phyloP scores from a whole-genome alignment of 2,329 filamentous ascomycete species.

The Colletotrichum nymphaeae region DNA sequence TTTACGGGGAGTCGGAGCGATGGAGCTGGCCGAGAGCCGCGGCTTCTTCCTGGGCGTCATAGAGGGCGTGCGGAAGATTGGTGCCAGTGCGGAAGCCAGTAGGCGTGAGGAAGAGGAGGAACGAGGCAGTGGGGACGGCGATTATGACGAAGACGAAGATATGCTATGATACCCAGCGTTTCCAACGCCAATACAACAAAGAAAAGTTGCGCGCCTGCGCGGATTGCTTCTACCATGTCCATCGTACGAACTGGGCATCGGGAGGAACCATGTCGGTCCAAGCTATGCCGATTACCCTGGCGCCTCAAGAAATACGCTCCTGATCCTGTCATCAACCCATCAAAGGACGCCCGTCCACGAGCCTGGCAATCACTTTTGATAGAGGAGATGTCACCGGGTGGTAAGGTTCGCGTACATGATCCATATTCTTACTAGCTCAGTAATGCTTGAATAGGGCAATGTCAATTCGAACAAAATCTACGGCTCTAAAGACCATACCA shows the following conservation, averaged over 20 bases:
- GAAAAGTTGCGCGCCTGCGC: background rate
- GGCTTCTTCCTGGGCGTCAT: constrained; percentile 88
- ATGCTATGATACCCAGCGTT: constrained; percentile 48
- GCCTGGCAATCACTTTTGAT: too few species aligned
- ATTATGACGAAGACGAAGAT: constrained; percentile 69
- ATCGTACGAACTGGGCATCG: background rate
- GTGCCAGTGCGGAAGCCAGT: constrained; percentile 81
- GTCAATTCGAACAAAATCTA: background rate
- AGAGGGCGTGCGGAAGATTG: constrained; percentile 87
- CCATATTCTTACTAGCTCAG: too few species aligned
- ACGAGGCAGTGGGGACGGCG: constrained; percentile 68
- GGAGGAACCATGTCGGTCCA: background rate
- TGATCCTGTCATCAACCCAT: background rate
- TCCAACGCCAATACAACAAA: background rate
- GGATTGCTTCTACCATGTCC: background rate
- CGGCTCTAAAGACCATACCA: background rate
- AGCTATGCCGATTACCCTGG: background rate
- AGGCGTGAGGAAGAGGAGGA: constrained; percentile 82
- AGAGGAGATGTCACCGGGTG: too few species aligned
- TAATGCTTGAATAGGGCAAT: too few species aligned
- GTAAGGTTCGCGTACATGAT: too few species aligned
- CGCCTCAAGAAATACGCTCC: background rate
- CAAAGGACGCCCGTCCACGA: background rate
- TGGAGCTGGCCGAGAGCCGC: constrained; percentile 91
- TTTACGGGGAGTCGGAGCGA: constrained; percentile 82